These are phyloP conservation scores for Neurospora sp. DNA, from an alignment of 2,329 filamentous ascomycete species.

Conservation along the genomic window DNA sequence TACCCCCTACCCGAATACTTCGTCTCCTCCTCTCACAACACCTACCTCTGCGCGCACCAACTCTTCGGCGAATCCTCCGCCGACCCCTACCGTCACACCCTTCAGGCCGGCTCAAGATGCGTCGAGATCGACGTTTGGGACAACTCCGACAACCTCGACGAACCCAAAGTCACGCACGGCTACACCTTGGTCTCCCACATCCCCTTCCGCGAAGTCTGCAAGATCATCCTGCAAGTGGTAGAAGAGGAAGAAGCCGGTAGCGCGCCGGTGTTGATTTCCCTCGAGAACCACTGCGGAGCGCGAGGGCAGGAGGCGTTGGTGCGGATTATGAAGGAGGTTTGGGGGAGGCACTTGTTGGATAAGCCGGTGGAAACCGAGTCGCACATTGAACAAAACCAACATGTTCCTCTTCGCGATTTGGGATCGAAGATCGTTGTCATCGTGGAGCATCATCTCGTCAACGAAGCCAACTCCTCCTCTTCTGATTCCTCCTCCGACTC, in stretches of 20 bases:
- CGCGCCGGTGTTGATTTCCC: constrained; percentile 52
- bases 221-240: constrained; percentile 52
- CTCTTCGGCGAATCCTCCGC: constrained; percentile 54
- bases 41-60: constrained; percentile 61
- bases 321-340: constrained; percentile 55
- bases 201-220: constrained; percentile 53
- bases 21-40: constrained; percentile 65
- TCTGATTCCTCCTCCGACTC: constrained; percentile 13
- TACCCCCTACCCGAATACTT: constrained; percentile 59
- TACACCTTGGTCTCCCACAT: constrained; percentile 59
- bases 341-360: constrained; percentile 49
- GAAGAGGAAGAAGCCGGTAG: constrained; percentile 44
- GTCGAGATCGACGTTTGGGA: constrained; percentile 68
- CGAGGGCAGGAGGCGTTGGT: constrained; percentile 52
- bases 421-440: constrained; percentile 56
- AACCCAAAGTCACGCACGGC: constrained; percentile 62
- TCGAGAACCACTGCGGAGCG: constrained; percentile 56
- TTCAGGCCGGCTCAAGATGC: constrained; percentile 54
- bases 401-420: constrained; percentile 49
- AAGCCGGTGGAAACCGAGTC: constrained; percentile 46
- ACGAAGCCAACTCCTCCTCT: constrained; percentile 33
- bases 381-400: constrained; percentile 43
- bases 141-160: constrained; percentile 45
- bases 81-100: constrained; percentile 51
- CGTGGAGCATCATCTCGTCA: constrained; percentile 53